Base-by-base conservation (phyloP, 169 alveolate genomes). In the Babesia divergens region DNA sequence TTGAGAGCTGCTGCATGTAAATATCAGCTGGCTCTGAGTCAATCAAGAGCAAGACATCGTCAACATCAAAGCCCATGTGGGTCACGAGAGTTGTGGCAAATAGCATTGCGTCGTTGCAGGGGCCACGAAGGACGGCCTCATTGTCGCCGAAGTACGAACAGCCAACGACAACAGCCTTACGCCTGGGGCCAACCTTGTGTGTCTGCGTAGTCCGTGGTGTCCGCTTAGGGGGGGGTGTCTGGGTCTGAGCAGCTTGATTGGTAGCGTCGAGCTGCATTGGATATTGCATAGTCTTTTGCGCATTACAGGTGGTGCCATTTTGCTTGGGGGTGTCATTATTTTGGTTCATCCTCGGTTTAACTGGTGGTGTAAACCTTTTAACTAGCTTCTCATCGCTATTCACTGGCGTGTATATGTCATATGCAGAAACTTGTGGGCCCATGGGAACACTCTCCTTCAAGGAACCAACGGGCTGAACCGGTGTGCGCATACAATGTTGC, bases 141-240 rank as follows among this genome's bases (percentile, higher is more conserved):
- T 83, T 82, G 70, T 66, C 51, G 24, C 84, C 91, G 49, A 68
- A 44, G 81, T 93, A 92, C 64, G 82, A 90, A 60, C 93, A 90
- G 34, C 97, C 97, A 53, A 93, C 89, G 31, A 93, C 91, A 16
- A 92, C 95, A 13, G 96, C 97, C 72, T 87, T 91, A 3, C 67
- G 40, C 34, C 60, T 32, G 6, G 70, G 70, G 16, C 82, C 82
- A 14, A 29, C 22, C 60, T 46, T 28, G 44, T 28, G 40, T 32
- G 18, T 18, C 6, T 35, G 18, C 42, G 46, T 72, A 13, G 32
- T n/a, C n/a, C n/a, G n/a, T n/a, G n/a, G n/a, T n/a, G n/a, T n/a
- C n/a, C n/a, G n/a, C n/a, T n/a, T n/a, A n/a, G n/a, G n/a, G n/a
- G n/a, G n/a, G n/a, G n/a, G n/a, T n/a, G n/a, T n/a, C n/a, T n/a